Base-by-base conservation (phyloP, 345 rosid genomes). In the Erodium maritimum region DNA sequence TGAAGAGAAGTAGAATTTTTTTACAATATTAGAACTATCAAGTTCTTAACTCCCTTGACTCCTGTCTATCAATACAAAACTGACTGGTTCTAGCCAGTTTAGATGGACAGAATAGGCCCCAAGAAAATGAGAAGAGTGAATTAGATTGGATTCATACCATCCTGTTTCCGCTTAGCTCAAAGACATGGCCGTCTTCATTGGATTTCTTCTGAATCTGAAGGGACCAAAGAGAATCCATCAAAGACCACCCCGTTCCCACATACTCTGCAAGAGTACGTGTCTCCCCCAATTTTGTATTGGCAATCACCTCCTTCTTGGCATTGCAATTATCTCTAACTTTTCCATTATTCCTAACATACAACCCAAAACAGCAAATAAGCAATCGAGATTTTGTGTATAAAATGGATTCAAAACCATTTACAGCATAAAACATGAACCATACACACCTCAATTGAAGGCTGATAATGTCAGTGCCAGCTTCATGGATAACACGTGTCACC, bases 371-470 rank as follows among this genome's bases (percentile, higher is more conserved):
- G 50, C 21, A 64, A 73, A 62, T 21, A 14, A 51, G 46, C 25
- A 55, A 64, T 25, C 14, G 52, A 57, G 29, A 34, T 48, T 33
- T 57, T 57, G 61, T 42, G 48, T 29, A 29, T 29, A 29, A 29
- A 29, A 29, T 29, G 37, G 37, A 57, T n/a, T 29, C 45, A 19
- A 5, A 16, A 29, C 18, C 5, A 23, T 17, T 54, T 25, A 22
- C 45, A 59, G 54, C 56, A 1, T 34, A 48, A 58, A 56, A 56
- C 48, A 24, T 50, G 70, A 52, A 69, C 56, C 54, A 17, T 61
- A 55, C 18, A 42, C 85, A 94, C 99, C 99, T 90, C 88, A 90
- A 83, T 67, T 81, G 88, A 52, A 94, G 87, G 58, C 83, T 82
- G 64, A 94, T 78, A 56, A 84, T 59, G 69, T 87, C 87, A 67